Evolutionary conservation across 805 yeast genomes (phyloP), one percentile per base, ranked within the genome.

Genomic region (Wickerhamomyces sydowiorum): DNA sequence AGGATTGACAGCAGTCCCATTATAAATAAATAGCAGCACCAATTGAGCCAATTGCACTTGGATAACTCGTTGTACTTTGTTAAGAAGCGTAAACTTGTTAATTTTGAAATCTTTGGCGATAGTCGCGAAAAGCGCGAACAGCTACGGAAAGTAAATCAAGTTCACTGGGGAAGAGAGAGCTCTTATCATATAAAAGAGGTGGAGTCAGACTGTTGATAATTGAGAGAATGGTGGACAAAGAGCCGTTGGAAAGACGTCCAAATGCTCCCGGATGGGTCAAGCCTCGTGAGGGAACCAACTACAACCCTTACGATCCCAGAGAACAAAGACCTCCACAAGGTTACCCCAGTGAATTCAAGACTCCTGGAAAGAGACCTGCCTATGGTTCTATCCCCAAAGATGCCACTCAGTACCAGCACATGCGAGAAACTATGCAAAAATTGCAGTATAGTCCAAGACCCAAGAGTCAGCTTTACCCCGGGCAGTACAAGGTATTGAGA

Each of bases 241-340:
- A 44, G 18, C 46, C 71, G 18, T 47, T 73, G 36, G 76, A 78
- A 36, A 71, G 89, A 65, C 66, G 86, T 42, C 83, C 90, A 3
- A 80, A 84, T 52, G 90, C 93, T 3, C 73, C 75, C 7, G 89
- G 88, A 0, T 84, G 93, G 93, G 73, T 73, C 0, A 86, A 80
- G 2, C 95, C 95, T 8, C 38, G 42, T 1, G 31, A 42, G 17
- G 51, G 50, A 9, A 54, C 59, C 10, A 46, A 48, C 0, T 87
- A 85, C 58, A 86, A 86, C 53, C 95, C 95, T 7, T 87, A 80
- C 54, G 96, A 86, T 56, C 84, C 90, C 0, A 63, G 75, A 1
- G 96, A 86, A 56, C 57, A 67, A 32, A 69, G 96, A 36, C 95
- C 96, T 0, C 75, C 95, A 0, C 80, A 80, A 56, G 95, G 96